phyloP scores from a whole-genome alignment of 2,329 filamentous ascomycete genomes.

The Dothistroma pini region DNA sequence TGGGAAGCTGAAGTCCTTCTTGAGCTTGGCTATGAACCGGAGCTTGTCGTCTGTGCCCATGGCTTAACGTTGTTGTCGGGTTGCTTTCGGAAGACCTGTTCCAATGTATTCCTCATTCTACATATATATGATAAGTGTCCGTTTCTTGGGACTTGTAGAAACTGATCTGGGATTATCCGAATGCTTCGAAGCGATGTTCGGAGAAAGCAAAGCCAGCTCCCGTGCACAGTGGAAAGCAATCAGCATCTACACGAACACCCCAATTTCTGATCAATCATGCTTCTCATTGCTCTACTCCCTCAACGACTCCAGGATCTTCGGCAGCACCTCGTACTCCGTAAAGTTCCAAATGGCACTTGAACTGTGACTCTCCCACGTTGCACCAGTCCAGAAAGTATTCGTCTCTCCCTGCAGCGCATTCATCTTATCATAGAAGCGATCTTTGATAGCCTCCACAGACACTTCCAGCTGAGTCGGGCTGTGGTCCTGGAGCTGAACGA shows the following conservation, averaged over 20 bases:
- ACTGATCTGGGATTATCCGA: too few species aligned
- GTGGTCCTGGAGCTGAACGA: constrained; percentile 28
- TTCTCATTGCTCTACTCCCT: neutral
- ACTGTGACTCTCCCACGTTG: constrained; percentile 33
- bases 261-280: neutral
- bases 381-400: constrained; percentile 31
- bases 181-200: too few species aligned
- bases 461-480: constrained; percentile 28
- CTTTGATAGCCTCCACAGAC: constrained; percentile 23
- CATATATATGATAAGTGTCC: too few species aligned
- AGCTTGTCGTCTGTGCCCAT: too few species aligned
- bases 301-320: neutral
- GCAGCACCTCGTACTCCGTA: constrained; percentile 21
- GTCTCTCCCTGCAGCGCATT: constrained; percentile 27
- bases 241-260: neutral
- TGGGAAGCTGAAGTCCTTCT: too few species aligned
- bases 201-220: neutral
- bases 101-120: too few species aligned
- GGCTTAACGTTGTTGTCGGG: too few species aligned
- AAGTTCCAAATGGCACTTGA: constrained; percentile 34
- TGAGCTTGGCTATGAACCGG: too few species aligned
- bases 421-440: constrained; percentile 29
- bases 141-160: too few species aligned
- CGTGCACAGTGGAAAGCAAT: neutral
- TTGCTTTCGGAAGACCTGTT: too few species aligned